Base-by-base conservation (phyloP, 2,329 filamentous ascomycete species). In the Paraphoma sp. region DNA sequence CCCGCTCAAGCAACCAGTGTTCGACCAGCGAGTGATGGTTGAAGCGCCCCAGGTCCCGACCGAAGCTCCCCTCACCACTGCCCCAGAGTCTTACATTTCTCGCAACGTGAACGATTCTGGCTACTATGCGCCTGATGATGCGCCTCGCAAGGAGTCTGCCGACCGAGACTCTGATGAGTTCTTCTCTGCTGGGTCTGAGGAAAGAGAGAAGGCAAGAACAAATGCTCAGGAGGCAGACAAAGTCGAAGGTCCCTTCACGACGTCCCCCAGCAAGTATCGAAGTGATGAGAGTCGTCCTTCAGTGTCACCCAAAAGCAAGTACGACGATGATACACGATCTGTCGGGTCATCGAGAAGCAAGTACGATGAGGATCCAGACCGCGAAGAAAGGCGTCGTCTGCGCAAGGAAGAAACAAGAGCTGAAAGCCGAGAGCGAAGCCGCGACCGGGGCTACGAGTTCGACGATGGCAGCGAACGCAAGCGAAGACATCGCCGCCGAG, bases 101-200 rank as follows among this genome's bases (percentile, higher is more conserved):
- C 61, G 62, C 30, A 60, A 60, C 45, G 59, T 71, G 4, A 54
- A 69, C 10, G 72, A 74, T 49, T 74, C 71, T n/a, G 71, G 71
- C 7, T 72, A 76, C 47, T 69, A 73, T 50, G 71, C 70, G 10
- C 71, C 71, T 14, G 72, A 73, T 45, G 71, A 76, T 38, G 43
- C 56, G 12, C 53, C 57, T 30, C 63, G 58, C 14, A 54, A 50
- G 30, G 62, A 59, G 14, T 33, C 56, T 6, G 53, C 53, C 6
- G 71, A 73, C n/a, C 67, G 68, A n/a, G 72, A 74, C 36, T 73
- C 71, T 1, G 65, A 72, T 16, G 72, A 74, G 38, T 74, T 73
- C 54, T 73, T 69, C 56, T 73, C 71, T 18, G 68, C 73, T 8
- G 65, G 69, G 5, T 73, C 69, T 2, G 69, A 76, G 8, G 72